These are phyloP conservation scores for Hibiscus tridactylites DNA, from an alignment of 345 rosid species.

Conservation along the genomic window DNA sequence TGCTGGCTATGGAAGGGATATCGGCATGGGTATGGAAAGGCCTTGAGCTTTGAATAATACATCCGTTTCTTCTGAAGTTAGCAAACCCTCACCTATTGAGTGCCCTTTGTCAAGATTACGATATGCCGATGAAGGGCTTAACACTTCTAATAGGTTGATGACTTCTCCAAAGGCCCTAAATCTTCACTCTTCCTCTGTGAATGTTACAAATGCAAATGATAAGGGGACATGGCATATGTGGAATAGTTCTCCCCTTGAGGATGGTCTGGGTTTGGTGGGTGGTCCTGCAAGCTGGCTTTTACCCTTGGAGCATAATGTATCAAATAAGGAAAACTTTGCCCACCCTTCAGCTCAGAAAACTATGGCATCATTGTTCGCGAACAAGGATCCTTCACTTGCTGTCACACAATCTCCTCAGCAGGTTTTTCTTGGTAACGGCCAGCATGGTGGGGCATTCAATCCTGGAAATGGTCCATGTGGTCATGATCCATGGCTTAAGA, in stretches of 20 bases:
- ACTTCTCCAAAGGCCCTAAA: constrained; percentile 36
- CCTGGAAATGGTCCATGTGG: constrained; percentile 47
- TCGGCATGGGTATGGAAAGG: constrained; percentile 31
- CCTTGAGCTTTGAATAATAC: constrained; percentile 32
- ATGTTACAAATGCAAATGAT: constrained; percentile 34
- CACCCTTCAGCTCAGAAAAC: constrained; percentile 46
- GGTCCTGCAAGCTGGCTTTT: constrained; percentile 53
- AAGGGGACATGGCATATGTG: constrained; percentile 94
- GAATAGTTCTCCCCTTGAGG: constrained; percentile 73
- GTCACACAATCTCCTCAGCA: constrained; percentile 54
- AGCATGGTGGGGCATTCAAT: constrained; percentile 48
- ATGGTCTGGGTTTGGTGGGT: constrained; percentile 50
- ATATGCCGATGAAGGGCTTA: constrained; percentile 53
- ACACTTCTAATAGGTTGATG: constrained; percentile 33
- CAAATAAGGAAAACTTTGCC: constrained; percentile 44
- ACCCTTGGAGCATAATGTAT: constrained; percentile 36
- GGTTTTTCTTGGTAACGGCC: constrained; percentile 47
- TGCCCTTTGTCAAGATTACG: constrained; percentile 72
- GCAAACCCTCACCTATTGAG: constrained; percentile 86
- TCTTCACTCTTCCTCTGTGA: constrained; percentile 16
- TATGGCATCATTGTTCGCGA: constrained; percentile 55
- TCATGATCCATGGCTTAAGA: constrained; percentile 72
- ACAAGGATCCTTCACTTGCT: constrained; percentile 51
- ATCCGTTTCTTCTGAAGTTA: constrained; percentile 45
- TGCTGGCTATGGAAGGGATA: constrained; percentile 37